phyloP scores from a whole-genome alignment of 441 rosid genomes.

The Raphanus hybrid region DNA sequence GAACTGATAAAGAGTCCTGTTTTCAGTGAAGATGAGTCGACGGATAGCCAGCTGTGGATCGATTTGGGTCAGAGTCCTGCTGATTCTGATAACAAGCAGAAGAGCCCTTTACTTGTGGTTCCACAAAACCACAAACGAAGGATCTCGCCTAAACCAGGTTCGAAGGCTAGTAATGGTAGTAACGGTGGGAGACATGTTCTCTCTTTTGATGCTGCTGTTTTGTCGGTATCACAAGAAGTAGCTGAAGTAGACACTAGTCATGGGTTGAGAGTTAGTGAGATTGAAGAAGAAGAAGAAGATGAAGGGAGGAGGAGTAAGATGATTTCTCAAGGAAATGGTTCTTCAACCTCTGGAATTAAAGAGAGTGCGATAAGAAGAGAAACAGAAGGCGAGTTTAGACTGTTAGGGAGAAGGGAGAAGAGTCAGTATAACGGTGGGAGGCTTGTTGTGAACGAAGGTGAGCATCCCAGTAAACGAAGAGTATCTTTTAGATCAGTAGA shows the following conservation, averaged over 20 bases:
- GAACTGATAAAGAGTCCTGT: slow-evolving; percentile 97
- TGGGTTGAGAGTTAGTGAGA: slow-evolving; percentile 47
- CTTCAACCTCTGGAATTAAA: slow-evolving; percentile 51
- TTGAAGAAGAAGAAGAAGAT: slow-evolving; percentile 65
- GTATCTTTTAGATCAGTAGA: slow-evolving; percentile 63
- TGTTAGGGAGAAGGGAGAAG: slow-evolving; percentile 68
- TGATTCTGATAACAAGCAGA: slow-evolving; percentile 57
- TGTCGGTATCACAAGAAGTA: slow-evolving; percentile 59
- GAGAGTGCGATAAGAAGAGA: slow-evolving; percentile 77
- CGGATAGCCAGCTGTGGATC: slow-evolving; percentile 87
- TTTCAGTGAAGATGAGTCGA: slow-evolving; percentile 90
- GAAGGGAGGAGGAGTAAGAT: slow-evolving; percentile 35
- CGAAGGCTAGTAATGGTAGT: slow-evolving; percentile 42
- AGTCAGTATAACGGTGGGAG: slow-evolving; percentile 60
- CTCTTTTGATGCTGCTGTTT: slow-evolving; percentile 73
- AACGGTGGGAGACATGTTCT: slow-evolving; percentile 51
- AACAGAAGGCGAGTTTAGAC: slow-evolving; percentile 72
- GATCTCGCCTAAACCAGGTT: slow-evolving; percentile 51
- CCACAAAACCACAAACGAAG: slow-evolving; percentile 49
- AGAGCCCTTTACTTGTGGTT: slow-evolving; percentile 48
- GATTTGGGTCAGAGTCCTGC: slow-evolving; percentile 94
- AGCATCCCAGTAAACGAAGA: slow-evolving; percentile 63
- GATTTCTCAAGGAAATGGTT: slow-evolving; percentile 35
- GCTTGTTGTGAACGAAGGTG: slow-evolving; percentile 58
- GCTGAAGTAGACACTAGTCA: slow-evolving; percentile 42